Conservation (phyloP, 169 alveolate genomes). For the Neospora caninum region DNA sequence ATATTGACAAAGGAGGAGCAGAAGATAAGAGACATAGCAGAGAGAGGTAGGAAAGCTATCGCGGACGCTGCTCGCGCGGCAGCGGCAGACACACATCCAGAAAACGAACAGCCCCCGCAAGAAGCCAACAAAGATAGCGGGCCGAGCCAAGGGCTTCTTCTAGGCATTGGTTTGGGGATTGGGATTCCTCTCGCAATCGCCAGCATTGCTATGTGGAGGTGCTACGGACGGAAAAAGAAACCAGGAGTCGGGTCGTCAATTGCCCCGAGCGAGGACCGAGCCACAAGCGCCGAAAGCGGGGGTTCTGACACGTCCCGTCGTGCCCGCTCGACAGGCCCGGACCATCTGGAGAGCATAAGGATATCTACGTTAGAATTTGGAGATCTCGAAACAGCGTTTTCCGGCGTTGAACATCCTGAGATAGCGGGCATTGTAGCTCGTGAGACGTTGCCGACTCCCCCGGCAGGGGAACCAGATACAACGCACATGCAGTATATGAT, state of each 20-base stretch:
- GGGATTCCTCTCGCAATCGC: conserved; percentile 3
- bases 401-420: not conserved
- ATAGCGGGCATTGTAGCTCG: not conserved
- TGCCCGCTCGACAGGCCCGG: not conserved
- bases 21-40: not conserved
- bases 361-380: not conserved
- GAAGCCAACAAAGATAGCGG: not conserved
- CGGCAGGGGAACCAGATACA: conserved; percentile 17
- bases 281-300: not conserved
- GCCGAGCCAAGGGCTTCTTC: not conserved
- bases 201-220: not conserved
- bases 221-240: not conserved
- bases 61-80: not conserved
- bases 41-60: not conserved
- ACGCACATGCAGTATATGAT: conserved; percentile 24
- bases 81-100: not conserved
- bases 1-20: not conserved
- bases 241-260: not conserved
- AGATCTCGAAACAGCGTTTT: not conserved
- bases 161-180: conserved; percentile 4
- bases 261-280: not conserved
- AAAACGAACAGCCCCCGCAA: not conserved
- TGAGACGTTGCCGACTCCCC: not conserved
- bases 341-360: not conserved
- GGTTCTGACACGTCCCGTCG: not conserved